Conservation (phyloP, 2,329 filamentous ascomycete species). For the Fusarium denticulatum region DNA sequence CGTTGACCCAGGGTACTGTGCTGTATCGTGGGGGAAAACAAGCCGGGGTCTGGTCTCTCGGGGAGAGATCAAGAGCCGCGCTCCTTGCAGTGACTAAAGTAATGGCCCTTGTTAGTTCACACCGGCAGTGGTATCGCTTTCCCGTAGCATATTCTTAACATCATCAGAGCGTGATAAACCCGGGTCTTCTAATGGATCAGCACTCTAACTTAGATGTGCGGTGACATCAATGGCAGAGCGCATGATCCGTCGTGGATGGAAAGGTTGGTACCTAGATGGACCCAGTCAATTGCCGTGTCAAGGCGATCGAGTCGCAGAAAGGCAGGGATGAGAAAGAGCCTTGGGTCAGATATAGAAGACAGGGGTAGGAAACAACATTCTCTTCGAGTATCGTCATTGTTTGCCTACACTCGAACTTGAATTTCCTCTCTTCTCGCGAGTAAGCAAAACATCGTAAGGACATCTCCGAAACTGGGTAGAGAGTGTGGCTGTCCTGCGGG, state of each 20-base stretch:
- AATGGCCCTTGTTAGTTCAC: constrained; percentile 1
- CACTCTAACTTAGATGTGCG: not conserved
- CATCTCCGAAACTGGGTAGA: not conserved
- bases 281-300: not conserved
- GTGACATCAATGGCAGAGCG: not conserved
- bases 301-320: constrained; percentile 4
- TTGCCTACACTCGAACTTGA: not conserved
- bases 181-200: not conserved
- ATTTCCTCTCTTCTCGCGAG: not conserved
- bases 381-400: not conserved
- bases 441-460: not conserved
- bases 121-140: not conserved
- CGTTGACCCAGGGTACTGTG: constrained; percentile 8
- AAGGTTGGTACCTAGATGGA: not conserved
- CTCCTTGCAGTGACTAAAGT: constrained; percentile 33
- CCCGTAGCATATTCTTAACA: constrained; percentile 3
- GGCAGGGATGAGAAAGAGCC: not conserved
- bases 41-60: constrained; percentile 20
- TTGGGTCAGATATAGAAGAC: not conserved
- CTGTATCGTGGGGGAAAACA: constrained; percentile 39
- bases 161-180: not conserved
- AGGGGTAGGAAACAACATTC: not conserved
- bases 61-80: constrained; percentile 8
- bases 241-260: constrained; percentile 1
- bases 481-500: constrained; percentile 1